Percentiles rank a stretch among this genome's conserved stretches.
These are phyloP conservation scores for Skeletonema potamos DNA, from an alignment of 108 stramenopile species.

Conservation along the genomic window DNA sequence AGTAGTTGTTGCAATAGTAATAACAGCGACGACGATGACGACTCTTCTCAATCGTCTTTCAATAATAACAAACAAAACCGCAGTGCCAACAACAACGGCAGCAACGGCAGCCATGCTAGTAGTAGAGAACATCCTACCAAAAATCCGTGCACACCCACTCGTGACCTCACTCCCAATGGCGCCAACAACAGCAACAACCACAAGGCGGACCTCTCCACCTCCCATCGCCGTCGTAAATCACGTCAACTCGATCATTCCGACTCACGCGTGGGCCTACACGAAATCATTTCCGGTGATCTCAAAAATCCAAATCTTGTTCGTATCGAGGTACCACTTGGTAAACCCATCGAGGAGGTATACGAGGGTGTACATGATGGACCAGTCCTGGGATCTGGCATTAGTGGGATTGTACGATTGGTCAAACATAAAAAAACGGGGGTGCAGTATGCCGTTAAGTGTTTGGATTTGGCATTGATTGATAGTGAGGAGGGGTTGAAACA, in stretches of 20 bases:
- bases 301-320: constrained; percentile 70
- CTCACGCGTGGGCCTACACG: constrained; percentile 36
- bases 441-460: constrained; percentile 83
- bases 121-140: too few relatives aligned
- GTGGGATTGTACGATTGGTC: constrained; percentile 77
- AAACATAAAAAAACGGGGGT: constrained; percentile 70
- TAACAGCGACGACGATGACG: not conserved
- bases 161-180: too few relatives aligned
- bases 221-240: constrained; percentile 19
- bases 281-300: constrained; percentile 26
- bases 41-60: not conserved
- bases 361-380: constrained; percentile 83
- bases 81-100: not conserved
- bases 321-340: constrained; percentile 86
- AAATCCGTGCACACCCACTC: too few relatives aligned
- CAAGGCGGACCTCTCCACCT: not conserved
- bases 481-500: constrained; percentile 71
- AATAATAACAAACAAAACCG: not conserved
- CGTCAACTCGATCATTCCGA: constrained; percentile 28
- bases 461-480: constrained; percentile 80
- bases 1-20: not conserved
- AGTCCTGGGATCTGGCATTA: constrained; percentile 79
- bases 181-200: not conserved
- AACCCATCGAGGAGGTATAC: constrained; percentile 88
- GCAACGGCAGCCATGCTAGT: not conserved